These are phyloP conservation scores for Aaosphaeria arxii DNA, from an alignment of 2,329 filamentous ascomycete species.

Conservation along the genomic window DNA sequence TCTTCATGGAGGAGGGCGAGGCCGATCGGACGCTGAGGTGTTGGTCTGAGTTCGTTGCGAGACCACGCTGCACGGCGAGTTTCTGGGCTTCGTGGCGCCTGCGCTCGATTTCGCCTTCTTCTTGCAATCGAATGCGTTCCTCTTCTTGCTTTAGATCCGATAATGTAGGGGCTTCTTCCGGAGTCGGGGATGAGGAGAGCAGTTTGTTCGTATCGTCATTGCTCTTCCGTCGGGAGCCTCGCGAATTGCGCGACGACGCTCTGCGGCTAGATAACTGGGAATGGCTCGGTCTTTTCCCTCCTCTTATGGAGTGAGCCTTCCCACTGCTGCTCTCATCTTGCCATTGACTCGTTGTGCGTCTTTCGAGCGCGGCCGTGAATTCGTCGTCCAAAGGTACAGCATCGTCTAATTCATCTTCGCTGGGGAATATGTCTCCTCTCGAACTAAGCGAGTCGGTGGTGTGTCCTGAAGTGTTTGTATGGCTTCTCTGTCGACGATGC, in stretches of 20 bases:
- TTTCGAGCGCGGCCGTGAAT: conserved; percentile 78
- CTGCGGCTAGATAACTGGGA: conserved; percentile 48
- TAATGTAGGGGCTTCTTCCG: conserved; percentile 46
- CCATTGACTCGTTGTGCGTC: conserved; percentile 57
- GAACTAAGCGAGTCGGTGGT: conserved; percentile 86
- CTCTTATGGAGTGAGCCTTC: conserved; percentile 42
- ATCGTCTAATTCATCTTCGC: conserved; percentile 82
- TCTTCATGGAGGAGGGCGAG: conserved; percentile 4
- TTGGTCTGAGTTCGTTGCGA: conserved; percentile 31
- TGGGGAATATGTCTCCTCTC: conserved; percentile 85
- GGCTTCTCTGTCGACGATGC: conserved; percentile 64
- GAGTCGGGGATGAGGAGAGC: conserved; percentile 19
- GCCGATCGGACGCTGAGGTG: conserved; percentile 7
- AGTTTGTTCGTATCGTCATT: conserved; percentile 15
- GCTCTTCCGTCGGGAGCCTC: conserved; percentile 17
- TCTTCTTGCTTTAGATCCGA: conserved; percentile 58
- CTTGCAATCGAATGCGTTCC: conserved; percentile 50
- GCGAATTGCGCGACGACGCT: conserved; percentile 45
- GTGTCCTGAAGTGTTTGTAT: conserved; percentile 73
- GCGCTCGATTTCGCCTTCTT: conserved; percentile 54
- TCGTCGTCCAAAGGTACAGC: conserved; percentile 91
- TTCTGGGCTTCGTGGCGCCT: conserved; percentile 55
- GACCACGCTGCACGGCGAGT: conserved; percentile 54
- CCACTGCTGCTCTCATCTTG: conserved; percentile 70
- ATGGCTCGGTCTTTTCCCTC: conserved; percentile 42